Evolutionary conservation across 805 yeast species (phyloP).

Genomic region (Tetrapisispora taiwanensis): DNA sequence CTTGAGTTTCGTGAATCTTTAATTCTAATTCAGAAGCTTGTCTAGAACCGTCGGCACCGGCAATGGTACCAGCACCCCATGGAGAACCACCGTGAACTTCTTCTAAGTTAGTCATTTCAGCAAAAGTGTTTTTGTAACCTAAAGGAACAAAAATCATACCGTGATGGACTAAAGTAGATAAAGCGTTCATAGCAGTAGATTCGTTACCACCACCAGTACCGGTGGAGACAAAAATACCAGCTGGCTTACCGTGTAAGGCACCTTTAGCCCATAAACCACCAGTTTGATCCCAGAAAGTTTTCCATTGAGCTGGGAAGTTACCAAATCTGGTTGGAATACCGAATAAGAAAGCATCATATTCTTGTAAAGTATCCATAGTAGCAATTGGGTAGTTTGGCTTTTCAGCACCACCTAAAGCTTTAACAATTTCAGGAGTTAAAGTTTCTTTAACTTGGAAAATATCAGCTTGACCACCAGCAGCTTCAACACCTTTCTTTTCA

Average conservation of each 20-base stretch:
- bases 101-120: slow-evolving; percentile 42
- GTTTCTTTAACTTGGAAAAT: slow-evolving; percentile 79
- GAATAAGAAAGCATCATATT: slow-evolving; percentile 72
- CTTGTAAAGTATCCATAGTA: slow-evolving; percentile 43
- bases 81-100: slow-evolving; percentile 75
- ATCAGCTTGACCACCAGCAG: slow-evolving; percentile 60
- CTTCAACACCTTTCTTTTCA: slow-evolving; percentile 56
- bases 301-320: slow-evolving; percentile 67
- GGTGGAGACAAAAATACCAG: slow-evolving; percentile 62
- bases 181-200: slow-evolving; percentile 50
- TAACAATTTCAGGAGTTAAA: slow-evolving; percentile 49
- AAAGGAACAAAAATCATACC: slow-evolving; percentile 74
- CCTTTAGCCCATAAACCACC: slow-evolving; percentile 76
- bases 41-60: slow-evolving; percentile 73
- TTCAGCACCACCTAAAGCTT: slow-evolving; percentile 50
- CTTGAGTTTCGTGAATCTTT: slow-evolving; percentile 56
- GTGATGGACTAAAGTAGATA: slow-evolving; percentile 64
- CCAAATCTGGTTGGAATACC: slow-evolving; percentile 88
- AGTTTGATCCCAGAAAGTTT: slow-evolving; percentile 65
- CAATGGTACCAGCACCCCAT: slow-evolving; percentile 79
- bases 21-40: slow-evolving; percentile 53
- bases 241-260: slow-evolving; percentile 62
- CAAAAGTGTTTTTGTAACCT: slow-evolving; percentile 54
- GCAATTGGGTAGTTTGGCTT: slow-evolving; percentile 59
- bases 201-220: slow-evolving; percentile 86